phyloP scores from a whole-genome alignment of 345 rosid species.

The Citrus maxima region DNA sequence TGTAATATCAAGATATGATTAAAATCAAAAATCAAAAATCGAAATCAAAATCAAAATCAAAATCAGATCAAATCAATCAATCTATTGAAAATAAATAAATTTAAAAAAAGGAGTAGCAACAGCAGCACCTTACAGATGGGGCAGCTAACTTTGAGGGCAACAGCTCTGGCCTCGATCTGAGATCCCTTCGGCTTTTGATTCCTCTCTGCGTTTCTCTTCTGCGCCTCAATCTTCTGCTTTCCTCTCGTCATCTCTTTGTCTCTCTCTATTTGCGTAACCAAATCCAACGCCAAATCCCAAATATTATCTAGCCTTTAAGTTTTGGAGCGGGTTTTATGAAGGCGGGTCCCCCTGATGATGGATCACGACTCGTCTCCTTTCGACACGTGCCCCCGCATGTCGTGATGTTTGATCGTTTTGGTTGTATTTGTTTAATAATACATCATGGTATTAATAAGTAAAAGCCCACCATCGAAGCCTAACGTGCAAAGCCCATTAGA shows the following conservation, averaged over 20 bases:
- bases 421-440: no score
- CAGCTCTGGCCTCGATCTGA: conserved; percentile 66
- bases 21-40: no score
- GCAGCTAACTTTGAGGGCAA: conserved; percentile 65
- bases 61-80: neutral
- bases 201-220: conserved; percentile 58
- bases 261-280: neutral
- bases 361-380: neutral
- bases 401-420: neutral
- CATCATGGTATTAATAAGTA: no score
- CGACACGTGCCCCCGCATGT: neutral
- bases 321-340: no score
- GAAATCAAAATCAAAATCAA: no score
- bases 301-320: no score
- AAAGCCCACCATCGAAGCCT: no score
- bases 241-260: conserved; percentile 63
- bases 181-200: conserved; percentile 65
- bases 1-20: no score
- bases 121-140: conserved; percentile 65
- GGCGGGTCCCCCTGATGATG: no score
- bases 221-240: conserved; percentile 84
- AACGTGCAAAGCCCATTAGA: no score
- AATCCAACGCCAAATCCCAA: no score
- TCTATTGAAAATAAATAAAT: no score
- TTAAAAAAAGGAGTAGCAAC: neutral